These are phyloP conservation scores for Penicillium sp. DNA, from an alignment of 2,329 filamentous ascomycete species.

Conservation along the genomic window DNA sequence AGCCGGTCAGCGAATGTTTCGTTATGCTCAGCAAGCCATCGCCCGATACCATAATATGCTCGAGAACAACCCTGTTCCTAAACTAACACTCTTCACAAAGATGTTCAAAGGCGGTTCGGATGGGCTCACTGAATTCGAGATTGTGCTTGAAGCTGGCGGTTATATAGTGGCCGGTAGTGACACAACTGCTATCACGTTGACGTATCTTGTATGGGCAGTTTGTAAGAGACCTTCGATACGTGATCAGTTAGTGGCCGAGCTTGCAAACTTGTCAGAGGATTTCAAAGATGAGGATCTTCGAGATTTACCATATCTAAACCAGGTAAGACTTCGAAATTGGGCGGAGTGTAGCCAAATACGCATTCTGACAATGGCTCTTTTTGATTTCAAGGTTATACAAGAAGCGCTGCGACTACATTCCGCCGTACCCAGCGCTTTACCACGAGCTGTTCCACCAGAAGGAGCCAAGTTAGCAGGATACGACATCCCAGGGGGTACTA, in stretches of 20 bases:
- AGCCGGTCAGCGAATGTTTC: conserved; percentile 18
- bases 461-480: conserved; percentile 39
- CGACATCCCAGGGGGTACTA: conserved; percentile 48
- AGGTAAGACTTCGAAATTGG: conserved; percentile 19
- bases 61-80: conserved; percentile 16
- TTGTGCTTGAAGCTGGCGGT: conserved; percentile 36
- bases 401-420: conserved; percentile 57
- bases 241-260: conserved; percentile 46
- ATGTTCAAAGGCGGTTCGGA: conserved; percentile 25
- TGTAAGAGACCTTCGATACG: conserved; percentile 30
- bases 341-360: neutral
- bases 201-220: conserved; percentile 44
- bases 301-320: conserved; percentile 51
- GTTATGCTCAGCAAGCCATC: conserved; percentile 23
- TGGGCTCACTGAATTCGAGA: conserved; percentile 29
- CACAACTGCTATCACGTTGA: conserved; percentile 50
- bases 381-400: conserved; percentile 39
- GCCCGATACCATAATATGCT: conserved; percentile 22
- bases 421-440: conserved; percentile 54
- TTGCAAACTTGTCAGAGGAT: conserved; percentile 31
- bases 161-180: conserved; percentile 53
- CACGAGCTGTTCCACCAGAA: conserved; percentile 46
- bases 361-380: neutral
- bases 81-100: conserved; percentile 36
- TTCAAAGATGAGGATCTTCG: conserved; percentile 47